phyloP scores from a whole-genome alignment of 1,139 yeast genomes.

The Citeromyces hawaiiensis region DNA sequence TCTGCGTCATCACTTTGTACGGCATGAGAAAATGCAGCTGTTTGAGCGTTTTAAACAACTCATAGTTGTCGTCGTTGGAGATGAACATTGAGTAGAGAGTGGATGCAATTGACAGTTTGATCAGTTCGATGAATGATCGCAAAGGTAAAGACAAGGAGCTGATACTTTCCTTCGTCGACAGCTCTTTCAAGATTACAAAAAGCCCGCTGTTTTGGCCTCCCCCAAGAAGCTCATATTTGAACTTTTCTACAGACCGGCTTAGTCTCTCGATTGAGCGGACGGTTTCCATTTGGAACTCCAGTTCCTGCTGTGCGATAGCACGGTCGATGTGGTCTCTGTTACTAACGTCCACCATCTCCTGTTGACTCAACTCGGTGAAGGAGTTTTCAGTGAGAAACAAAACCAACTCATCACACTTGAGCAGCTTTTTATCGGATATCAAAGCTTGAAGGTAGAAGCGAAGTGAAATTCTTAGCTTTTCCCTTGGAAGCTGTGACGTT shows the following conservation, averaged over 20 bases:
- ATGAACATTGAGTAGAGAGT: slow-evolving; percentile 68
- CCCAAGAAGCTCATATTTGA: slow-evolving; percentile 35
- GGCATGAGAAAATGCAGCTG: slow-evolving; percentile 69
- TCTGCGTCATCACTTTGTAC: slow-evolving; percentile 59
- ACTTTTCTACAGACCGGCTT: slow-evolving; percentile 34
- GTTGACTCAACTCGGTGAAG: slow-evolving; percentile 19
- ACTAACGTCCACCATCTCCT: slow-evolving; percentile 40
- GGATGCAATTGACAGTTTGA: slow-evolving; percentile 71
- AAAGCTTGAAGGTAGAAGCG: slow-evolving; percentile 57
- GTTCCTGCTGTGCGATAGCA: slow-evolving; percentile 47
- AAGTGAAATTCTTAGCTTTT: slow-evolving; percentile 60
- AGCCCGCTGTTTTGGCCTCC: slow-evolving; percentile 26
- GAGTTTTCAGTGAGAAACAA: slow-evolving; percentile 34
- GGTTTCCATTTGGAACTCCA: slow-evolving; percentile 63
- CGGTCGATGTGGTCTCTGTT: slow-evolving; percentile 48
- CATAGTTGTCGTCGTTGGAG: slow-evolving; percentile 71
- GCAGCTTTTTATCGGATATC: slow-evolving; percentile 38
- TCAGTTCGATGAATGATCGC: slow-evolving; percentile 65
- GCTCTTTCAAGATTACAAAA: slow-evolving; percentile 42
- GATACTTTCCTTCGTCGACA: slow-evolving; percentile 40
- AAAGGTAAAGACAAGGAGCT: slow-evolving; percentile 56
- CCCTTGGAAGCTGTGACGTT: slow-evolving; percentile 31
- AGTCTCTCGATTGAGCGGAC: slow-evolving; percentile 29
- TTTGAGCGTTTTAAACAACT: slow-evolving; percentile 52
- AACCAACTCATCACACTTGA: slow-evolving; percentile 33